Evolutionary conservation across 192 early-diverging fungal species (phyloP), one percentile per base, ranked within the genome.

Genomic region (Entomortierella lignicola): DNA sequence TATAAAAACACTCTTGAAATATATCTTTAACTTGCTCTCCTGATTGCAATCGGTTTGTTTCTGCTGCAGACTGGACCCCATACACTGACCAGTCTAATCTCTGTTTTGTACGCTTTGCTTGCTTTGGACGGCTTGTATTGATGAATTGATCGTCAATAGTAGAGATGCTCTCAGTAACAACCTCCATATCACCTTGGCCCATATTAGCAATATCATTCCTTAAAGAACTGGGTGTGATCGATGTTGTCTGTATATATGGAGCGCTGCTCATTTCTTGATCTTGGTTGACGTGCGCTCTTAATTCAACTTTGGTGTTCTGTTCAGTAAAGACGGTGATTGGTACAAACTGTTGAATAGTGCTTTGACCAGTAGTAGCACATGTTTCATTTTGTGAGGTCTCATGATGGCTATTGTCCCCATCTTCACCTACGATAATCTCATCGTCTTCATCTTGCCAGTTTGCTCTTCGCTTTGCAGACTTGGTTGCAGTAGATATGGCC

Each of bases 1-100:
- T 79, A 41, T 70, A 79, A 27, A 79, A 79, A 47, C 75, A 79
- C 27, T 79, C 67, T 55, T 79, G 66, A 48, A 79, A 56, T 25
- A 79, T 59, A 66, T 79, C 67, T 11, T 60, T 54, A 20, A 70
- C 48, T 55, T 59, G 61, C 21, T 79, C 66, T n/a, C 67, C 75
- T n/a, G 27, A 60, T 47, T 58, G 56, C 1, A 34, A 18, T 37
- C 66, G 31, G 29, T 34, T 20, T 6, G 47, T 26, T 23, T 60
- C 56, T 57, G 43, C 34, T 18, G 25, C 26, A 5, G 56, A 52
- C 37, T 57, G 10, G 11, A 41, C 52, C 15, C 58, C 58, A 69
- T 50, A 43, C 13, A 54, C 44, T 1, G 43, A 21, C 26, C 20
- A 56, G 62, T 60, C 42, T 0, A 71, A 43, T 18, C 69, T 39